A percentile compares a stretch with the other conserved stretches of the same genome.
Conservation (phyloP, 2,329 filamentous ascomycete genomes). For the Curvularia lunata region DNA sequence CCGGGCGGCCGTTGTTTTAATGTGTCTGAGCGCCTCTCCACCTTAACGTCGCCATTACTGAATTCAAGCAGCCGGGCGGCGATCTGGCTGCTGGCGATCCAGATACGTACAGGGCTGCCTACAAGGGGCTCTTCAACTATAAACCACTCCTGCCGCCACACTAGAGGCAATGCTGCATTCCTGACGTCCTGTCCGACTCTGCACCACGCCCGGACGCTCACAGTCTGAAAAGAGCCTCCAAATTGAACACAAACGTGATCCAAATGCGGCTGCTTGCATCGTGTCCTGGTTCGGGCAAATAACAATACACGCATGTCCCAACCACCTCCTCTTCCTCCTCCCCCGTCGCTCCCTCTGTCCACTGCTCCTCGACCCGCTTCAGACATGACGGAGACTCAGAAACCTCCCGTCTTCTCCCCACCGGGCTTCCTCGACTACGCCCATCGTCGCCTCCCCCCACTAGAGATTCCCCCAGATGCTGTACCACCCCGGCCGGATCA, state of each 20-base stretch:
- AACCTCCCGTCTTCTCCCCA: constrained; percentile 50
- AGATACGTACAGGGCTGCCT: constrained; percentile 47
- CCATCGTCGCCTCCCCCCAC: constrained; percentile 49
- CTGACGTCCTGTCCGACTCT: constrained; percentile 49
- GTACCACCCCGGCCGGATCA: constrained; percentile 48
- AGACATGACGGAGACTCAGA: constrained; percentile 57
- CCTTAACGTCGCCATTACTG: constrained; percentile 46
- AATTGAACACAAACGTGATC: constrained; percentile 45
- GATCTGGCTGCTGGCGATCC: constrained; percentile 49
- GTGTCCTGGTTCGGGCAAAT: constrained; percentile 49
- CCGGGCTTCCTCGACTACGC: constrained; percentile 50
- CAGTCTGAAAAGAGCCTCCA: constrained; percentile 44
- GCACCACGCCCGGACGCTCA: constrained; percentile 47
- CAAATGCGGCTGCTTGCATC: constrained; percentile 52
- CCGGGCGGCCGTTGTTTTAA: constrained; percentile 40
- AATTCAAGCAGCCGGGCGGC: constrained; percentile 40
- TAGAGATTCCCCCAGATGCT: constrained; percentile 49
- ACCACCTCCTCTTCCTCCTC: constrained; percentile 49
- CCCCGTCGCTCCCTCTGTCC: constrained; percentile 52
- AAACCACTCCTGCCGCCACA: constrained; percentile 50
- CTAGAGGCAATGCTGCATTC: constrained; percentile 48
- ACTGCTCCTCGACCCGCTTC: constrained; percentile 41
- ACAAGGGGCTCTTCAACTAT: constrained; percentile 43
- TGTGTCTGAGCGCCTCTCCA: constrained; percentile 46
- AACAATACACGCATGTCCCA: constrained; percentile 54